Base-by-base conservation (phyloP, 192 early-diverging fungal species). In the Rhizophagus sp. region DNA sequence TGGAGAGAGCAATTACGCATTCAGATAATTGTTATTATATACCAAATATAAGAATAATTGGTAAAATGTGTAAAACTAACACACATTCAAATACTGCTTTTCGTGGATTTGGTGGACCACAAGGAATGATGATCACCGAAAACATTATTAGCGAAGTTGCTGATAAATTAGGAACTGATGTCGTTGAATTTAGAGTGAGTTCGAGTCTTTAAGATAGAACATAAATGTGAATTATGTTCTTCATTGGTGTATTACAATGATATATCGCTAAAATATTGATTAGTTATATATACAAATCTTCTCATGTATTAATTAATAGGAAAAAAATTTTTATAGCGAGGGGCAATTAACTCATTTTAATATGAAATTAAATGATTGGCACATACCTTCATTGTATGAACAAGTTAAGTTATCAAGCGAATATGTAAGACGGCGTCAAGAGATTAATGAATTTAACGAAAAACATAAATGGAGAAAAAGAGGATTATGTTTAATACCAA, bases 71-170 rank as follows among this genome's bases (percentile, higher is more conserved):
- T 82, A 91, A 90, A 73, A 96, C 96, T 66, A 95, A 96, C 86
- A 88, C 91, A 47, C 90, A 93, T 80, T 93, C 93, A 76, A 96
- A 95, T 86, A 96, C 95, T 62, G 95, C 96, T 4, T 93, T 95
- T 88, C 88, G 96, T 79, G 90, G 95, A 36, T 97, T 96, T 79
- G 96, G 96, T 68, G 94, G 80, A 61, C 94, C 94, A 68, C 94
- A 97, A 84, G 94, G 92, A 52, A 94, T 95, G 92, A 87, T 96
- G 78, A 85, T 96, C 62, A 87, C 88, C 13, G 95, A 96, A 84
- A 90, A 89, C 30, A 93, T 88, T 80, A 92, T 97, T 63, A 88
- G 85, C 36, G 93, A 97, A 83, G 84, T 96, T 47, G 95, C 95
- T 10, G 92, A 95, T 65, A 84, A 81, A 13, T 86, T 97, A 47